These are phyloP conservation scores for Exidia glandulosa DNA, from an alignment of 768 basidiomycete species.

Conservation along the genomic window DNA sequence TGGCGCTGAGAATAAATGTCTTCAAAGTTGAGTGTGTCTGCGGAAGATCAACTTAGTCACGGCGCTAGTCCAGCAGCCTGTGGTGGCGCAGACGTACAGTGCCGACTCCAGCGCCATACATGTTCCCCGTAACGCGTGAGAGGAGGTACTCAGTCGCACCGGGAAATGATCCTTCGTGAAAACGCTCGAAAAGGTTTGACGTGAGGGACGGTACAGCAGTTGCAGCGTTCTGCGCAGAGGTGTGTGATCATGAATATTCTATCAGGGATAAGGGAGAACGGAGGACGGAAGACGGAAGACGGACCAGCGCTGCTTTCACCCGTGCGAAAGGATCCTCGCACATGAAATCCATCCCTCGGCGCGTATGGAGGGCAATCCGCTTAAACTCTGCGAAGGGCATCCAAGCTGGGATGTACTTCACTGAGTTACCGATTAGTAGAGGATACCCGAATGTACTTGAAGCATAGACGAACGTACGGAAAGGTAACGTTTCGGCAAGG, in stretches of 20 bases:
- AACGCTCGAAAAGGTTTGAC: not conserved
- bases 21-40: not conserved
- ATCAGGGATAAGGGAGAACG: too few species aligned
- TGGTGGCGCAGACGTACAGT: not conserved
- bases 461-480: not conserved
- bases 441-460: not conserved
- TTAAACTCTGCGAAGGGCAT: conserved; percentile 8
- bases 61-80: too few species aligned
- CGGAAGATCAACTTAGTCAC: not conserved
- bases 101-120: not conserved
- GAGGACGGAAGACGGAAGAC: not conserved
- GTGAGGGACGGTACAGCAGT: not conserved
- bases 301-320: not conserved
- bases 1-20: not conserved
- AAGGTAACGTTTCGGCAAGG: not conserved
- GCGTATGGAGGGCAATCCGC: not conserved
- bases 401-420: conserved; percentile 8
- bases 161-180: not conserved
- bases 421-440: not conserved
- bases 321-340: not conserved
- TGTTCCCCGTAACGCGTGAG: not conserved
- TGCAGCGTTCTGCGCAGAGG: not conserved
- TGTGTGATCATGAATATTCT: not conserved
- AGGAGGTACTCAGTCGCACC: not conserved
- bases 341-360: not conserved